These are phyloP conservation scores for Rosa lucieae DNA, from an alignment of 306 rosid genomes.

Conservation along the genomic window DNA sequence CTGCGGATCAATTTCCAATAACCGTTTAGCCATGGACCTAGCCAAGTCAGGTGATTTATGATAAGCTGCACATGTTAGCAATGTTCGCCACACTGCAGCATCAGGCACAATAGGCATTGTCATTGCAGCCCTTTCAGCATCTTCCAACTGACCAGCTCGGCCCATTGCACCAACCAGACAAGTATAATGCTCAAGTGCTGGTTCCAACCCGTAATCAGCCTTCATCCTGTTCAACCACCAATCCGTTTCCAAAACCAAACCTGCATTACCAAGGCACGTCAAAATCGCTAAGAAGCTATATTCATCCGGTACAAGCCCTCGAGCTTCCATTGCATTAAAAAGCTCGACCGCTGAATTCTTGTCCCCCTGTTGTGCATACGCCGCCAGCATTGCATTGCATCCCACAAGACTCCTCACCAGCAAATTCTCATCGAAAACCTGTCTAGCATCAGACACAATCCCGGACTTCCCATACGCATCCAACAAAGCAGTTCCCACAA, in stretches of 20 bases:
- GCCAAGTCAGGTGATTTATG: slow-evolving; percentile 67
- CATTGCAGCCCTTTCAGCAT: slow-evolving; percentile 63
- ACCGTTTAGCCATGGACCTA: slow-evolving; percentile 52
- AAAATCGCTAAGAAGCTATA: slow-evolving; percentile 73
- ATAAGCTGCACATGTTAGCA: slow-evolving; percentile 63
- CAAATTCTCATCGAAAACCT: slow-evolving; percentile 53
- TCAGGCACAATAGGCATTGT: slow-evolving; percentile 72
- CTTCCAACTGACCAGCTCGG: slow-evolving; percentile 60
- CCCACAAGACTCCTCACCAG: slow-evolving; percentile 53
- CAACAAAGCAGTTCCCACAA: slow-evolving; percentile 62
- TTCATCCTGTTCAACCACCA: slow-evolving; percentile 68
- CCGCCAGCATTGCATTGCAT: slow-evolving; percentile 87
- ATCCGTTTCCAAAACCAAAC: slow-evolving; percentile 54
- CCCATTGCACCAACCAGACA: slow-evolving; percentile 82
- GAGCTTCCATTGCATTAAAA: slow-evolving; percentile 47
- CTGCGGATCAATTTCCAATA: slow-evolving; percentile 60
- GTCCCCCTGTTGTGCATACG: slow-evolving; percentile 83
- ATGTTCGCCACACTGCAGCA: slow-evolving; percentile 86
- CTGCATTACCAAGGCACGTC: slow-evolving; percentile 55
- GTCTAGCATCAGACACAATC: slow-evolving; percentile 64
- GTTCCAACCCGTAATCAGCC: slow-evolving; percentile 56
- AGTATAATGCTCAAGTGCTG: slow-evolving; percentile 76
- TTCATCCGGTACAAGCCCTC: slow-evolving; percentile 59
- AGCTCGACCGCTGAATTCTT: slow-evolving; percentile 35
- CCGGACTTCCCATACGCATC: slow-evolving; percentile 86